phyloP scores from a whole-genome alignment of 1,139 yeast genomes.

The Kodamaea sp. region DNA sequence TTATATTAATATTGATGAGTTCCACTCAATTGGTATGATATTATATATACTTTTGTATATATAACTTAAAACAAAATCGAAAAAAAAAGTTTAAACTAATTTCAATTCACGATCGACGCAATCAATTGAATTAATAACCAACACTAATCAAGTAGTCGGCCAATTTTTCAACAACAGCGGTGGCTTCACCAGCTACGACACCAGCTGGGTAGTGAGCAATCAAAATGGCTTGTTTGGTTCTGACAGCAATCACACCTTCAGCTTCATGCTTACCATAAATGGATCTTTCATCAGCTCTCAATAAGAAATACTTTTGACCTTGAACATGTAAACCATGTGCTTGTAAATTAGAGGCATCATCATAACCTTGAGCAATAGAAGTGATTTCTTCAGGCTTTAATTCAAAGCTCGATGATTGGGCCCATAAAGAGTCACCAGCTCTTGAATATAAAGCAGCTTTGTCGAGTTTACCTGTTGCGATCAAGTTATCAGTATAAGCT shows the following conservation, averaged over 20 bases:
- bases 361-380: slow-evolving; percentile 75
- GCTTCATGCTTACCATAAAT: slow-evolving; percentile 89
- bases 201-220: slow-evolving; percentile 94
- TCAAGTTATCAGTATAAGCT: slow-evolving; percentile 93
- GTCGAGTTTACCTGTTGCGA: slow-evolving; percentile 83
- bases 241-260: slow-evolving; percentile 84
- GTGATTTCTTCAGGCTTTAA: slow-evolving; percentile 69
- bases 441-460: slow-evolving; percentile 89
- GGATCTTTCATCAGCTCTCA: slow-evolving; percentile 88
- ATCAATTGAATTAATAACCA: slow-evolving; percentile 51
- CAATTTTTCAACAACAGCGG: slow-evolving; percentile 88
- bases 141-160: slow-evolving; percentile 91
- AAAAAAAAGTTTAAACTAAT: neutral
- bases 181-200: slow-evolving; percentile 92
- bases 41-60: neutral
- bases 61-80: slow-evolving; percentile 2
- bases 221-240: slow-evolving; percentile 89
- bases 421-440: slow-evolving; percentile 96
- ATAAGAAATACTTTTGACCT: slow-evolving; percentile 82
- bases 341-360: slow-evolving; percentile 74
- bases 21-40: no score
- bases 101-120: neutral
- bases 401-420: slow-evolving; percentile 68
- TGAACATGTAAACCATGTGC: slow-evolving; percentile 81
- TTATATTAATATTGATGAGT: no score